Evolutionary conservation across 2,329 filamentous ascomycete species (phyloP), one percentile per base, ranked within the genome.

Genomic region (Aureobasidium sp.): DNA sequence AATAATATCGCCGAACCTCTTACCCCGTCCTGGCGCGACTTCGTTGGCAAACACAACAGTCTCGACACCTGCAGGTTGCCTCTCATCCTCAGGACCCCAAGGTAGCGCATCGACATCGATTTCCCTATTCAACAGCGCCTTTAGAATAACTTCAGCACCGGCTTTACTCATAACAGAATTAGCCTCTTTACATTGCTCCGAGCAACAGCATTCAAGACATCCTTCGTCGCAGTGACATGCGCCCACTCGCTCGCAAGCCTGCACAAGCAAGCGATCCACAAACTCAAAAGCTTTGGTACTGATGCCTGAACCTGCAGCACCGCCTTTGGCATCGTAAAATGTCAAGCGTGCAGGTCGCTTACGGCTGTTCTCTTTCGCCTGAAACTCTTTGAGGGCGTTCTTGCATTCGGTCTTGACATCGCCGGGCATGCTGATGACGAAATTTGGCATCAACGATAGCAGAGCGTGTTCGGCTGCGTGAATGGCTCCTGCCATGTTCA

Each of bases 351-450:
- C 94, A 0, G 93, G 94, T 4, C 94, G 82, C 75, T 96, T 96
- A 34, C 92, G 83, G 32, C 78, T 76, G 0, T 84, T 86, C 68
- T 88, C 85, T 59, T 80, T 78, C 67, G 84, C 84, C 0, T 90
- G 85, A 65, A 97, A 91, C 74, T 97, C 93, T 73, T 97, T 97
- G 63, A 89, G 78, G 2, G 87, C 86, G 63, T 87, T 85, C 77
- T 97, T 97, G 75, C 94, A 97, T 75, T 97, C 94, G 0, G 94
- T 97, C 45, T 90, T 85, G 15, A 99, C 90, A 67, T 97, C 94
- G 30, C 91, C 92, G 0, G 92, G 91, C 77, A 92, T 87, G 67
- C 86, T 90, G 67, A 97, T 86, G 47, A 97, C 90, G 70, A 95
- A 96, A 50, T 90, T 94, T 0, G 93, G 93, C 77, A 97, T 86